A percentile compares a stretch with the other conserved stretches of the same genome.
These are phyloP conservation scores for Chalciporus piperatus DNA, from an alignment of 768 basidiomycete genomes.

Conservation along the genomic window DNA sequence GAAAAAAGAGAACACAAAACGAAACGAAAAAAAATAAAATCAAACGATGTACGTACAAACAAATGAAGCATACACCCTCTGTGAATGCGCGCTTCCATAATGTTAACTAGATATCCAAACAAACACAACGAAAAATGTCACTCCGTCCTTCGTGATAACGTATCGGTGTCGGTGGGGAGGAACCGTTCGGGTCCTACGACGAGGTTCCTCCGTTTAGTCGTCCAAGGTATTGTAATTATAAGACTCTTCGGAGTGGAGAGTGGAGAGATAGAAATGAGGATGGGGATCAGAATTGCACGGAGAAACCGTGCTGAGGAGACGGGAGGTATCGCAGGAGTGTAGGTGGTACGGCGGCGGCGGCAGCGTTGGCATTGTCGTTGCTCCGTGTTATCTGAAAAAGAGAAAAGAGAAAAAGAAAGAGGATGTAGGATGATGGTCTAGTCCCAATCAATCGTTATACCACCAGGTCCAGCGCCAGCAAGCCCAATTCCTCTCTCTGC, in stretches of 20 bases:
- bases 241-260: slow-evolving; percentile 9
- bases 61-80: slow-evolving; percentile 10
- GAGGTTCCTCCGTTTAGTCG: slow-evolving; percentile 23
- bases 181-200: slow-evolving; percentile 22
- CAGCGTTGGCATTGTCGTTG: neutral
- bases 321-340: slow-evolving; percentile 23
- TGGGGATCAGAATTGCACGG: slow-evolving; percentile 2
- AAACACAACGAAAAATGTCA: slow-evolving; percentile 1
- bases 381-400: slow-evolving; percentile 4
- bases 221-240: slow-evolving; percentile 24
- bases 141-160: slow-evolving; percentile 16
- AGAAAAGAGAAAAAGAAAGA: neutral
- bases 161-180: slow-evolving; percentile 12
- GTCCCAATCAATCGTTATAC: slow-evolving; percentile 79
- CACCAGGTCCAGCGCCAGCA: slow-evolving; percentile 59
- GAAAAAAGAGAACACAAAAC: neutral
- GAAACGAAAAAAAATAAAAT: neutral
- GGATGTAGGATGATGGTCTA: slow-evolving; percentile 26
- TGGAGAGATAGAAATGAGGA: slow-evolving; percentile 3
- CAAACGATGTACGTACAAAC: slow-evolving; percentile 17
- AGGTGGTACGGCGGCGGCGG: neutral
- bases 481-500: slow-evolving; percentile 74
- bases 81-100: slow-evolving; percentile 20
- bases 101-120: slow-evolving; percentile 21
- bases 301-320: neutral